Evolutionary conservation across 2,329 filamentous ascomycete genomes (phyloP), one percentile per base, ranked within the genome.

Genomic region (Fusarium keratoplasticum): DNA sequence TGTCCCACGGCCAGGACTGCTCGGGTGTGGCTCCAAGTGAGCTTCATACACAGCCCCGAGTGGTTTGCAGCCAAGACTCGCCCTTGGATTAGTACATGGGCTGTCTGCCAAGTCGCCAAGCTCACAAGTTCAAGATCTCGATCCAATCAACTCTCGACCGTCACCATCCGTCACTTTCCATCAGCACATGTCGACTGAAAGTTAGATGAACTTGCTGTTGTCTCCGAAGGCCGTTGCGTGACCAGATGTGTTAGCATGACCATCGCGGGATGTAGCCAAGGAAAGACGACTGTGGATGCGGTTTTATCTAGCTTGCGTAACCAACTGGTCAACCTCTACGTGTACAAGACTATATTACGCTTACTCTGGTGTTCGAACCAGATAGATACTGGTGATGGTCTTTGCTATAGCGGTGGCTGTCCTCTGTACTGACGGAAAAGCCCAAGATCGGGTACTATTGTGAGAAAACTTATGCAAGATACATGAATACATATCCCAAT

Each of bases 291-390:
- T 11, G 36, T 10, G 18, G 10, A 0, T 10, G 2, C 4, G 36
- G 36, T 9, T 38, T 18, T 2, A n/a, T n/a, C 18, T 38, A n/a
- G 4, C 36, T 38, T 38, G 8, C 4, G 10, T 38, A 38, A 38
- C 1, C 35, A 16, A 18, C 18, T 36, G 16, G 35, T 9, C 35
- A 36, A 16, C 6, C 2, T 36, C 7, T 18, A 8, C 2, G 16
- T 36, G 35, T 9, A 36, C 16, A 36, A 36, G 35, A 8, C 16
- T 36, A 16, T 8, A 36, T 3, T 36, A 9, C 16, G 7, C 16
- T 18, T 8, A n/a, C n/a, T n/a, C 8, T n/a, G 18, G 36, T 1
- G 2, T n/a, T 38, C 18, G 16, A 10, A 1, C 1, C 1, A 18
- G 9, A n/a, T n/a, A 8, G 36, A 38, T 38, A 38, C 2, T 5